These are phyloP conservation scores for Sutorius eximius DNA, from an alignment of 1,284 basidiomycete genomes.

Conservation along the genomic window DNA sequence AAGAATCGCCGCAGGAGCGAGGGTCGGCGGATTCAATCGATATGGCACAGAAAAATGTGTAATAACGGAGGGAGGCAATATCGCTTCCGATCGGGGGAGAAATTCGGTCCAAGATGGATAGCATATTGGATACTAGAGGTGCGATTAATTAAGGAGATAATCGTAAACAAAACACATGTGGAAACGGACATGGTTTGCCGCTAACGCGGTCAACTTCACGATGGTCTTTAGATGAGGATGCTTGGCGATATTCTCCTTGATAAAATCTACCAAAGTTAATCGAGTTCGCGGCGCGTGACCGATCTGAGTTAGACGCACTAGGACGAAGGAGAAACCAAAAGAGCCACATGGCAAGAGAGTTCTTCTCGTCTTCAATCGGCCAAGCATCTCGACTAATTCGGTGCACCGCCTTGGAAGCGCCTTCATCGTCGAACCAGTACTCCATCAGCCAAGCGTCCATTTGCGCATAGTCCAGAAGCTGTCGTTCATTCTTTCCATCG, in stretches of 20 bases:
- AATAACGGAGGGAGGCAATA: slow-evolving; percentile 27
- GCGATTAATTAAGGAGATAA: slow-evolving; percentile 9
- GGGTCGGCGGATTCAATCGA: slow-evolving; percentile 51
- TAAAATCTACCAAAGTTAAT: slow-evolving; percentile 39
- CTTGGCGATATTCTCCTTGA: slow-evolving; percentile 35
- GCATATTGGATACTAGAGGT: slow-evolving; percentile 57
- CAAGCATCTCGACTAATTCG: slow-evolving; percentile 45
- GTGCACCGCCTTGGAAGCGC: slow-evolving; percentile 43
- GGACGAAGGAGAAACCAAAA: slow-evolving; percentile 66
- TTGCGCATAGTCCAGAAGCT: slow-evolving; percentile 58
- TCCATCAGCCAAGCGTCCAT: slow-evolving; percentile 51
- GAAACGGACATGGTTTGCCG: slow-evolving; percentile 59
- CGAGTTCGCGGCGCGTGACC: neutral
- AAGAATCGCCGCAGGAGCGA: slow-evolving; percentile 68
- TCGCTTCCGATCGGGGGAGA: slow-evolving; percentile 34
- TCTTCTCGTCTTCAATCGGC: slow-evolving; percentile 54
- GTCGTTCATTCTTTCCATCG: slow-evolving; percentile 72
- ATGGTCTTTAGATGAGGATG: slow-evolving; percentile 49
- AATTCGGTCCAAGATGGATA: slow-evolving; percentile 60
- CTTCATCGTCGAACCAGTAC: slow-evolving; percentile 53
- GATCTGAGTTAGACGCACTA: slow-evolving; percentile 41
- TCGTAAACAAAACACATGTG: neutral
- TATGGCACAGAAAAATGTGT: slow-evolving; percentile 45
- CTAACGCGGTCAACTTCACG: slow-evolving; percentile 61
- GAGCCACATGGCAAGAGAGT: slow-evolving; percentile 69